A percentile compares a stretch with the other conserved stretches of the same genome.
Evolutionary conservation across 2,329 filamentous ascomycete genomes (phyloP).

Genomic region (Aspergillus caelatus): DNA sequence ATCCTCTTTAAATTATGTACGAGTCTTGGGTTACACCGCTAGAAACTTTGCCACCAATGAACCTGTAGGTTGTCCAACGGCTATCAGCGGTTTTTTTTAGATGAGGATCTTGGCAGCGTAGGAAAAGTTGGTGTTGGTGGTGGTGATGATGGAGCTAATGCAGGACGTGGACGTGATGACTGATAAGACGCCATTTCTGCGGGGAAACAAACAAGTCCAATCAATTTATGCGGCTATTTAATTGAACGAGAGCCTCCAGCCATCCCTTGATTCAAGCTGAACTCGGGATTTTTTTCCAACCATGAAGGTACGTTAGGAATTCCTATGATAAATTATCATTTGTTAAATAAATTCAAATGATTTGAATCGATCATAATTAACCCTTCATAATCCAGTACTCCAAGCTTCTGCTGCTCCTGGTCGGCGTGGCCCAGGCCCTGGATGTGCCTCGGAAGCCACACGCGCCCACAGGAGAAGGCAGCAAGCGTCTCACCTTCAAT

Average conservation of each 20-base stretch:
- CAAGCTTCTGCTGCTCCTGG: slow-evolving; percentile 12
- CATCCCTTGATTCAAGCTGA: neutral
- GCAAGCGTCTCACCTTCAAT: slow-evolving; percentile 62
- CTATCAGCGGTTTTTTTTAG: slow-evolving; percentile 3
- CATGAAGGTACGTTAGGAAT: slow-evolving; percentile 14
- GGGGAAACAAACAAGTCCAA: neutral
- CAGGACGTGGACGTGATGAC: neutral
- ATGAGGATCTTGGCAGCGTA: slow-evolving; percentile 1
- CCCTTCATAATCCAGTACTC: slow-evolving; percentile 1
- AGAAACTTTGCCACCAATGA: slow-evolving; percentile 3
- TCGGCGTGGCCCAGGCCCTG: slow-evolving; percentile 35
- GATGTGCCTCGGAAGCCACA: slow-evolving; percentile 57
- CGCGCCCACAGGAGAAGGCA: slow-evolving; percentile 59
- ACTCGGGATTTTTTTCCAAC: neutral
- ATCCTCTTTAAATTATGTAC: neutral
- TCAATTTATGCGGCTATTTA: neutral
- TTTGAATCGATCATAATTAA: neutral
- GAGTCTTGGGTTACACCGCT: slow-evolving; percentile 15
- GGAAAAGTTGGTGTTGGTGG: neutral
- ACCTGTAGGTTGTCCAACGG: neutral
- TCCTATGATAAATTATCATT: too few species aligned
- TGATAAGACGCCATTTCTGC: neutral
- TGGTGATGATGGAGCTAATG: slow-evolving; percentile 1
- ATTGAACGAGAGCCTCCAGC: neutral
- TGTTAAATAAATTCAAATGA: neutral